Conservation (phyloP, 129 eudicot species). For the Flaveria brownii region DNA sequence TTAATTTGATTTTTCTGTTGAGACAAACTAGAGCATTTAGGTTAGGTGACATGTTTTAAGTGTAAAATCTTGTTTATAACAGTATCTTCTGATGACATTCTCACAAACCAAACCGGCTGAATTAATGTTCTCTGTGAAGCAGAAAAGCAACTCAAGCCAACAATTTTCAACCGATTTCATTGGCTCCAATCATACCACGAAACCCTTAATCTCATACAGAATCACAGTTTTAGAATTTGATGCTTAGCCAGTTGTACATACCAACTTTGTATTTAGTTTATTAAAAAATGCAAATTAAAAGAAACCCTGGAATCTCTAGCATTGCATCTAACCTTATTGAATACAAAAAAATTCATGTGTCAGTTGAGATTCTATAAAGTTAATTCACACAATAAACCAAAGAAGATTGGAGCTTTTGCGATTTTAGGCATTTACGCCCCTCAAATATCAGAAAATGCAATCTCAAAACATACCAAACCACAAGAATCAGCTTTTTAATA, state of each 20-base stretch:
- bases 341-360: neutral
- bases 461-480: constrained; percentile 24
- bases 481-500: constrained; percentile 23
- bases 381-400: constrained; percentile 24
- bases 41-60: neutral
- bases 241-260: neutral
- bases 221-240: neutral
- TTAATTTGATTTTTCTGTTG: neutral
- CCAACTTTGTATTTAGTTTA: neutral
- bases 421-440: constrained; percentile 30
- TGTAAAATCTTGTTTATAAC: neutral
- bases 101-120: neutral
- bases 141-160: neutral
- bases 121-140: neutral
- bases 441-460: constrained; percentile 26
- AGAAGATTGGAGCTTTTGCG: constrained; percentile 10
- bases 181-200: neutral
- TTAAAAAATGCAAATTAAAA: neutral
- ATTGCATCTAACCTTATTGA: constrained; percentile 29
- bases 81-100: neutral
- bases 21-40: neutral
- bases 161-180: neutral
- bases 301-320: constrained; percentile 1
- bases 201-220: neutral
- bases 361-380: constrained; percentile 16